A percentile compares a stretch with the other conserved stretches of the same genome.
These are phyloP conservation scores for Termitomyces sp. DNA, from an alignment of 768 basidiomycete genomes.

Conservation along the genomic window DNA sequence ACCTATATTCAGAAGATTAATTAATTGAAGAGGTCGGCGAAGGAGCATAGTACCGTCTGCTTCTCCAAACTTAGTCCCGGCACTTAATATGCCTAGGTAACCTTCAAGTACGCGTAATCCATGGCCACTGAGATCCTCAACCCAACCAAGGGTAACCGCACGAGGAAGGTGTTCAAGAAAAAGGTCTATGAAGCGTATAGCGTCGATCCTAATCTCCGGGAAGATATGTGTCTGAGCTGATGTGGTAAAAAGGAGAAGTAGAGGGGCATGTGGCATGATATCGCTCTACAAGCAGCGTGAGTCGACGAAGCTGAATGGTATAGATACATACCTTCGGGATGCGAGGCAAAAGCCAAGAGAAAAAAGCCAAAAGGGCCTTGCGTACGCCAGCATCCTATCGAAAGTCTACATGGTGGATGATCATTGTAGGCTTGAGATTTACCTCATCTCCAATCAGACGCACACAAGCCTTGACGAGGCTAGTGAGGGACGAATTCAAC, in stretches of 20 bases:
- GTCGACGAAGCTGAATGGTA: neutral
- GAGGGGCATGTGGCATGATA: constrained; percentile 66
- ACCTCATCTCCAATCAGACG: constrained; percentile 83
- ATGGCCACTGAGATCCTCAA: constrained; percentile 40
- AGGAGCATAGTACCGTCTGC: constrained; percentile 43
- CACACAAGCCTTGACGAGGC: constrained; percentile 54
- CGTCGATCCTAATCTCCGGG: constrained; percentile 90
- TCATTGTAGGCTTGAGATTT: constrained; percentile 13
- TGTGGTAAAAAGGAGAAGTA: constrained; percentile 78
- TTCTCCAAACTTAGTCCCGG: constrained; percentile 57
- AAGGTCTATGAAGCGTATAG: constrained; percentile 72
- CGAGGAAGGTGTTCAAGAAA: constrained; percentile 67
- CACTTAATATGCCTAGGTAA: constrained; percentile 73
- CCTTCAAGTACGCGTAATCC: constrained; percentile 69
- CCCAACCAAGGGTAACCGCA: constrained; percentile 66
- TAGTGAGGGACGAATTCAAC: constrained; percentile 43
- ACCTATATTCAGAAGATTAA: constrained; percentile 18
- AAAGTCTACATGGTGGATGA: constrained; percentile 8
- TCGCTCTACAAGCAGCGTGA: constrained; percentile 41
- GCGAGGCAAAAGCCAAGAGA: constrained; percentile 66
- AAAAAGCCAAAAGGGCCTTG: constrained; percentile 61
- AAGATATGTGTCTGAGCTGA: constrained; percentile 95
- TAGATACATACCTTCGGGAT: constrained; percentile 37
- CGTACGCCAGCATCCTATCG: constrained; percentile 75
- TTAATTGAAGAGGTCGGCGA: neutral